Conservation (phyloP, 495 filamentous ascomycete genomes). For the Penicillium bialowiezense region DNA sequence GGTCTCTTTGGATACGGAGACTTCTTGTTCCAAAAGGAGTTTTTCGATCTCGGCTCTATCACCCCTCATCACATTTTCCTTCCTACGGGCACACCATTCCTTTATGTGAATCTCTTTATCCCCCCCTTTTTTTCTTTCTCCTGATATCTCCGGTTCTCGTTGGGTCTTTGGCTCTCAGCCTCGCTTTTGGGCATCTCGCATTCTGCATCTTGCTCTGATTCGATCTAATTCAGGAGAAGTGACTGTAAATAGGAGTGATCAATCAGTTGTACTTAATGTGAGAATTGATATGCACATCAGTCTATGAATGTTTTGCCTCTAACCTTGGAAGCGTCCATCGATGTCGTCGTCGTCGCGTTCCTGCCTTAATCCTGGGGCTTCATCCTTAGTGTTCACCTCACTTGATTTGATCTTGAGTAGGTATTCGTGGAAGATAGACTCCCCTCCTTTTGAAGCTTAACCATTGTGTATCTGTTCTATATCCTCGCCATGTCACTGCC, state of each 20-base stretch:
- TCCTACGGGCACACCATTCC: conserved; percentile 12
- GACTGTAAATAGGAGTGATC: conserved; percentile 20
- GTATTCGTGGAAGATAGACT: too few relatives aligned
- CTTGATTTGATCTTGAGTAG: too few relatives aligned
- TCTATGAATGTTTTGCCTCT: not conserved
- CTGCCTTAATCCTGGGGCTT: too few relatives aligned
- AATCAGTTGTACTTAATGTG: conserved; percentile 33
- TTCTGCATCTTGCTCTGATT: conserved; percentile 4
- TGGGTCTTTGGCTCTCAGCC: conserved; percentile 1
- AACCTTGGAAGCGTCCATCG: too few relatives aligned
- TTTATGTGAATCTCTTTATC: conserved; percentile 10
- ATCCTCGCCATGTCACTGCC: too few relatives aligned
- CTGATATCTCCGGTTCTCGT: conserved; percentile 1
- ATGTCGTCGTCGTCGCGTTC: too few relatives aligned
- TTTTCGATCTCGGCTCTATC: conserved; percentile 18
- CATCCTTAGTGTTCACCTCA: too few relatives aligned
- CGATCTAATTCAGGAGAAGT: conserved; percentile 9
- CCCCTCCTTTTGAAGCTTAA: too few relatives aligned
- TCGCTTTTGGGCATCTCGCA: not conserved
- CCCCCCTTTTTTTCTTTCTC: conserved; percentile 1
- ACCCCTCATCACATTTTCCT: conserved; percentile 2
- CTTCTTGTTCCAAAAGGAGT: conserved; percentile 22
- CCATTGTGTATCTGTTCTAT: too few relatives aligned
- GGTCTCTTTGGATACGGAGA: conserved; percentile 1
- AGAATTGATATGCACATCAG: conserved; percentile 28